A percentile compares a stretch with the other conserved stretches of the same genome.
phyloP scores from a whole-genome alignment of 208 protist species.

The Leishmania tarentolae region DNA sequence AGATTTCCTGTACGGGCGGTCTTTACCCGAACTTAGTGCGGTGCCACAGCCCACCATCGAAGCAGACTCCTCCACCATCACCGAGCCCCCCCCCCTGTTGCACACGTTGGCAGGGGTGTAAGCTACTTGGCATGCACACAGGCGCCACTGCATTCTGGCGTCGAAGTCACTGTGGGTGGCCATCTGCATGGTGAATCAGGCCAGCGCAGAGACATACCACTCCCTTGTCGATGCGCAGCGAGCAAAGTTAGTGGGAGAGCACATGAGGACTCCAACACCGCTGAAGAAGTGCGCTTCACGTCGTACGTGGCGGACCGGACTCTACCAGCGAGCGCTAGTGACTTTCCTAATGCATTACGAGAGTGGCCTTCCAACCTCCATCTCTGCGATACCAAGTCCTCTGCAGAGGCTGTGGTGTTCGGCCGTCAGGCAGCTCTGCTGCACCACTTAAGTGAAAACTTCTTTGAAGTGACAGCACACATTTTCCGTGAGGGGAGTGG shows the following conservation, averaged over 20 bases:
- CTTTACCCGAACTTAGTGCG: conserved; percentile 16
- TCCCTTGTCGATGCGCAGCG: not conserved
- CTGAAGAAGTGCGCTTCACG: not conserved
- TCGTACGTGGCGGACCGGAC: not conserved
- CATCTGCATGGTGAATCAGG: not conserved
- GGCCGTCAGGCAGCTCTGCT: conserved; percentile 11
- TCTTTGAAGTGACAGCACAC: conserved; percentile 2
- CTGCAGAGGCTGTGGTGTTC: not conserved
- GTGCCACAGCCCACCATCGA: conserved; percentile 11
- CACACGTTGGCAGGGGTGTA: not conserved
- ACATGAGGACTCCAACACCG: not conserved
- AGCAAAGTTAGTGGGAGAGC: not conserved
- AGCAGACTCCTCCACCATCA: not conserved
- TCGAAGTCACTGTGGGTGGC: not conserved
- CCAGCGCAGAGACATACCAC: not conserved
- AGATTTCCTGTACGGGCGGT: not conserved
- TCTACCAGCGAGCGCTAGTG: not conserved
- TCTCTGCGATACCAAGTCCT: not conserved
- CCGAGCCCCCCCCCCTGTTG: not conserved
- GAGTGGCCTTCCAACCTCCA: not conserved
- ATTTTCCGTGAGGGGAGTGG: conserved; percentile 4
- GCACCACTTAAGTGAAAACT: conserved; percentile 16
- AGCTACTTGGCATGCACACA: not conserved
- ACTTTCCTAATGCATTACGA: not conserved
- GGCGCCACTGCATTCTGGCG: not conserved